phyloP scores from a whole-genome alignment of 2,329 filamentous ascomycete genomes.

The Botrytis paeoniae region DNA sequence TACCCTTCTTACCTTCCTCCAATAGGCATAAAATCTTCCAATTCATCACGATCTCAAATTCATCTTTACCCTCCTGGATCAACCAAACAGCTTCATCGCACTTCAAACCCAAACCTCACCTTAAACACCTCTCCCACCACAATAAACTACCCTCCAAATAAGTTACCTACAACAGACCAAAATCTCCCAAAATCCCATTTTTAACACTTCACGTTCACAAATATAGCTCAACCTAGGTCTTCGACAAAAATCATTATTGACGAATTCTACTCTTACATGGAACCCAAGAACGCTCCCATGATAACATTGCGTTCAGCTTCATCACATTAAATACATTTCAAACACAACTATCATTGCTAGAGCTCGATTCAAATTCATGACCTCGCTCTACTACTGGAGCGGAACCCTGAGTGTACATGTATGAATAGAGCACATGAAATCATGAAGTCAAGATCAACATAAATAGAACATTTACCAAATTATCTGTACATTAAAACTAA shows the following conservation, averaged over 20 bases:
- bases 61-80: neutral
- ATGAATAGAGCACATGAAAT: neutral
- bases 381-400: neutral
- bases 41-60: neutral
- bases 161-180: neutral
- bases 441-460: neutral
- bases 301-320: neutral
- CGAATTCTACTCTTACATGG: accelerated
- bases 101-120: neutral
- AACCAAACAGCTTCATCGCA: neutral
- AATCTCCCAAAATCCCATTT: neutral
- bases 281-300: neutral
- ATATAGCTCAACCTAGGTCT: neutral
- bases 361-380: neutral
- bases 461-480: neutral
- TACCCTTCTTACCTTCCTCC: neutral
- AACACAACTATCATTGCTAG: neutral
- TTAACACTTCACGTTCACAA: neutral
- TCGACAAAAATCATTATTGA: accelerated
- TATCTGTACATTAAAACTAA: neutral
- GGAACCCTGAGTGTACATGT: neutral
- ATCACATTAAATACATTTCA: neutral
- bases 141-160: neutral
- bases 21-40: neutral
- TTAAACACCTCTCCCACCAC: neutral